Evolutionary conservation across 2,329 filamentous ascomycete species (phyloP), one percentile per base, ranked within the genome.

Genomic region (Botryotinia convoluta): DNA sequence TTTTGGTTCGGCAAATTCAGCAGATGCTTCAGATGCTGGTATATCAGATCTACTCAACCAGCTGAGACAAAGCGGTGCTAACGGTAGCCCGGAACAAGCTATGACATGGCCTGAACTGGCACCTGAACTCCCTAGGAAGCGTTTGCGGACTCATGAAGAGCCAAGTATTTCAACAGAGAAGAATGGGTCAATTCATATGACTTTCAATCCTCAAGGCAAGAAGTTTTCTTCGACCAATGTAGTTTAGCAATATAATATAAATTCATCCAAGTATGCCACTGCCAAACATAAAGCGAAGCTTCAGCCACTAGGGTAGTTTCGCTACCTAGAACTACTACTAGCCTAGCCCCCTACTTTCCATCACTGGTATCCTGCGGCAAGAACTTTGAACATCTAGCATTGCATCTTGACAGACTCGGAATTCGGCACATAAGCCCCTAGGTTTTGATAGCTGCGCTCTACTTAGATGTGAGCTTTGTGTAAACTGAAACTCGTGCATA

Each of bases 281-380:
- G 26, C 6, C n/a, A 8, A 54, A 29, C 26, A 29, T 1, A 16
- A 7, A n/a, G 26, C 2, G 2, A 54, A 16, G 14, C 14, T 51
- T n/a, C 22, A 51, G 10, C 1, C 22, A 51, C 48, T n/a, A 14
- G 48, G 29, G 26, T 14, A 29, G 0, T 54, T 54, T 29, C 14
- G n/a, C 12, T 54, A 54, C 2, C 12, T 54, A 29, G 12, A 54
- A 54, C 12, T 8, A 4, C 2, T 29, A n/a, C 5, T 6, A 54
- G n/a, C 65, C 83, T 83, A 84, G 0, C 81, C 83, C 75, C 85
- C 84, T 72, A 81, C 75, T 73, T 80, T 77, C 79, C 85, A 14
- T 81, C 81, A 74, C 86, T 85, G 26, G 83, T 82, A 14, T 74
- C 78, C 69, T 82, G 79, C 0, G 86, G 86, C 76, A 85, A 88